Base-by-base conservation (phyloP, 2,329 filamentous ascomycete species). In the Microdochium nivale region DNA sequence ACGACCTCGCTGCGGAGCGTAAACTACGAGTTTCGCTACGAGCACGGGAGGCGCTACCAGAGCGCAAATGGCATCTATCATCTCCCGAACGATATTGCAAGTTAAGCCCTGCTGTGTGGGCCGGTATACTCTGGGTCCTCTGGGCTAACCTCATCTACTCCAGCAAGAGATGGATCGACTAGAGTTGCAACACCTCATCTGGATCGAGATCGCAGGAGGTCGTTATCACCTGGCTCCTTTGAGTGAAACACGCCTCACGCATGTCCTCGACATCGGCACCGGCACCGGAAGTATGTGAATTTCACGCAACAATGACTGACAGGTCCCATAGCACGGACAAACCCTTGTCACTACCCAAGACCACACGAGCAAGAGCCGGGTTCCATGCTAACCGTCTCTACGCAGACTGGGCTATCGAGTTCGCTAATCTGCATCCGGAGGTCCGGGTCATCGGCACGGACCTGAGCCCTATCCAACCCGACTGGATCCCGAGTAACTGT, bases 81-180 rank as follows among this genome's bases (percentile, higher is more conserved):
- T 30, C 40, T 58, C 23, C 56, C 56, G 21, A 58, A 58, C 49
- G 56, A 58, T 25, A 52, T 57, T 46, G 37, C 49, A 47, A 23
- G 47, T 43, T 47, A 4, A 21, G 11, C 27, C 19, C 13, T 13
- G 7, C 19, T 13, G 19, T 11, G 40, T 44, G 3, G 40, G 8
- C 5, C 8, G 16, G 7, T 24, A 3, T 13, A 24, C 19, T 7
- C 21, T 16, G 19, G 16, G 9, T 7, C 13, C 16, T 23, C 5
- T 19, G 19, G 19, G 19, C 40, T 44, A 23, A 44, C 40, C 19
- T 52, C 8, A 19, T 21, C 25, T 32, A n/a, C 14, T 32, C 14
- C 48, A 58, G 56, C 52, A 52, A 53, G 55, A 57, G 53, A 55
- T 58, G 51, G 54, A 59, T 37, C 54, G 57, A 16, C 56, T 59